Conservation (phyloP, 495 filamentous ascomycete genomes). For the Amniculicola lignicola region DNA sequence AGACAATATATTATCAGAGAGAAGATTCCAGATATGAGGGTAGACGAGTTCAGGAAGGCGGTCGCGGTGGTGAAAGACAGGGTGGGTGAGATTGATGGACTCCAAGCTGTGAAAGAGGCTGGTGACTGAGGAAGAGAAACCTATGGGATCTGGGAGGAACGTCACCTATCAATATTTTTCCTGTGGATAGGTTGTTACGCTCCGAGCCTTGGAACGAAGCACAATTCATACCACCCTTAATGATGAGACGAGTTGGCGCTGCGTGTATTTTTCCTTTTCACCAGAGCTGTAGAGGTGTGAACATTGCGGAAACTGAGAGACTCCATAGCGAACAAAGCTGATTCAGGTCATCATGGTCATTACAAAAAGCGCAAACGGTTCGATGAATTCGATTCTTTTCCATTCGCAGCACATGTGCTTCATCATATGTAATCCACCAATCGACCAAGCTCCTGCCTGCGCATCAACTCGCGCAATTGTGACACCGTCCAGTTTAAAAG, state of each 20-base stretch:
- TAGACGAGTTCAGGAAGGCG: not conserved
- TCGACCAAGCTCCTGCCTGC: not conserved
- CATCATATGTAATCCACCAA: not conserved
- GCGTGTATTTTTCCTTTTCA: conserved; percentile 14
- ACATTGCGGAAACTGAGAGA: too few relatives aligned
- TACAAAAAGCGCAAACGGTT: too few relatives aligned
- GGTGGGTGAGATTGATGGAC: not conserved
- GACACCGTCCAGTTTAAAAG: conserved; percentile 53
- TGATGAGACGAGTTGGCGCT: conserved; percentile 20
- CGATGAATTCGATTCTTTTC: too few relatives aligned
- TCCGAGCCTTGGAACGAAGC: conserved; percentile 7
- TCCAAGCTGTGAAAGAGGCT: not conserved
- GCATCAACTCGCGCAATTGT: not conserved
- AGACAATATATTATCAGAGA: not conserved
- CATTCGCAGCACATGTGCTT: too few relatives aligned
- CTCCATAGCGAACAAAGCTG: too few relatives aligned
- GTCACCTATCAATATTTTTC: not conserved
- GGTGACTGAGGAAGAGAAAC: not conserved
- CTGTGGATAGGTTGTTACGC: conserved; percentile 28
- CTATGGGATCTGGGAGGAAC: not conserved
- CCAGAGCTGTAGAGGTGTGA: too few relatives aligned
- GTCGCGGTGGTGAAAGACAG: not conserved
- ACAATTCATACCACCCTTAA: not conserved
- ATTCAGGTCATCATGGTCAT: too few relatives aligned
- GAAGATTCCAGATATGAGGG: not conserved